These are phyloP conservation scores for Syzygium jambos DNA, from an alignment of 345 rosid species.

Conservation along the genomic window DNA sequence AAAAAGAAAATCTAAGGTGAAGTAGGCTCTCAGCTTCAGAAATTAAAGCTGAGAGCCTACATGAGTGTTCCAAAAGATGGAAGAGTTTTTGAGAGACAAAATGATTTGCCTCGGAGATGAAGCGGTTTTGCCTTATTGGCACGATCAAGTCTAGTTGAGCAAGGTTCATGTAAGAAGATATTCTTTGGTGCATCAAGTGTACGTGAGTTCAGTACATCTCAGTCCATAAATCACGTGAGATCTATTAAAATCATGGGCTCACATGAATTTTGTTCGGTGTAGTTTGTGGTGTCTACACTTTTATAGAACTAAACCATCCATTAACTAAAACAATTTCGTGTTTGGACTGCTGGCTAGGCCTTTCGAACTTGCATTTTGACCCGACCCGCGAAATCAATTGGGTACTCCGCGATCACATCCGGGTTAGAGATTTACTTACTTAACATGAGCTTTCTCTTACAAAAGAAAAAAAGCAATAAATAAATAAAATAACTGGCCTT, in stretches of 20 bases:
- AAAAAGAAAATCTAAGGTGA: too few species aligned
- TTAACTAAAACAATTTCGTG: background rate
- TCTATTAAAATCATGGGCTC: background rate
- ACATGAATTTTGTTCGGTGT: background rate
- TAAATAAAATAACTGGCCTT: too few species aligned
- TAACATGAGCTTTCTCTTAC: too few species aligned
- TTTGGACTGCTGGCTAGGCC: background rate
- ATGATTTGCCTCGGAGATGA: too few species aligned
- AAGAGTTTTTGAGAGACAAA: too few species aligned
- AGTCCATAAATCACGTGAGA: background rate
- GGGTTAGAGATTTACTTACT: background rate
- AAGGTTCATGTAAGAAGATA: background rate
- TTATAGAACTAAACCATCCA: background rate
- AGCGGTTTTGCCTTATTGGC: too few species aligned
- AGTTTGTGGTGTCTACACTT: background rate
- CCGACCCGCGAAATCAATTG: background rate
- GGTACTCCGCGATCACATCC: accelerated
- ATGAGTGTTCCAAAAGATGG: too few species aligned
- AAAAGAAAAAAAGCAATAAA: too few species aligned
- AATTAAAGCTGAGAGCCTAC: too few species aligned
- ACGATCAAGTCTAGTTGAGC: background rate
- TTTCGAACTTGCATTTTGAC: background rate
- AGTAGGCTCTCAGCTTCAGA: too few species aligned
- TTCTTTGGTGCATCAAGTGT: accelerated
- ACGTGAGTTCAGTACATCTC: background rate